Evolutionary conservation across 2,329 filamentous ascomycete genomes (phyloP), one percentile per base, ranked within the genome.

Genomic region (Tolypocladium pustulatum): DNA sequence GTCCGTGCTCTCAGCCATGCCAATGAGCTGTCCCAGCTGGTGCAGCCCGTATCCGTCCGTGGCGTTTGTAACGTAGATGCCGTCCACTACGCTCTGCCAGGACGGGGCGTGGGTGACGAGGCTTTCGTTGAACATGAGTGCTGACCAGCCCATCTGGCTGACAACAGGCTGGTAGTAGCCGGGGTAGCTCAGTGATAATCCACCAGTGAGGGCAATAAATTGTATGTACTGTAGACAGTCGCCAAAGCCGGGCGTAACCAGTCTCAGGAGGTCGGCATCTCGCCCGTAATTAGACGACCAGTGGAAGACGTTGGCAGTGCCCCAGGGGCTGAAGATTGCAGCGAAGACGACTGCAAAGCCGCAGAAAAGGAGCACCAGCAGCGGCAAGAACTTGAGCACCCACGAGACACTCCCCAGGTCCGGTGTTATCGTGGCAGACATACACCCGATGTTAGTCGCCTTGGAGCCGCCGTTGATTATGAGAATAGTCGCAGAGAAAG

Each of bases 261-360:
- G 79, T 58, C 94, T 86, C 57, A 99, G 79, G 64, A 97, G 78
- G 74, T 99, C 94, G 61, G 90, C 89, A 66, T 99, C 94, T 65
- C 93, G 86, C 40, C 94, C 94, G 70, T 96, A 97, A 70, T 99
- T 99, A 68, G 91, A 95, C n/a, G 91, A 91, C 91, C 93, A 99
- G 64, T 90, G 87, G 71, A 97, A 97, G 25, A 93, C 81, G 69
- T 99, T 89, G 9, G 85, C 85, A 1, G 91, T 90, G 25, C 94
- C 94, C 93, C 94, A 99, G 0, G 94, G 94, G 68, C 92, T 97
- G 69, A 86, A 93, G 41, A 95, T 90, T 55, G 86, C 89, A 3
- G 94, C 91, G 64, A 91, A 85, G 40, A 92, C 78, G 8, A 93
- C 96, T 17, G 92, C 91, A 59, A 91, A 73, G 2, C 86, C 94